Evolutionary conservation across 2,329 filamentous ascomycete genomes (phyloP).

Genomic region (Diaporthe citriasiana): DNA sequence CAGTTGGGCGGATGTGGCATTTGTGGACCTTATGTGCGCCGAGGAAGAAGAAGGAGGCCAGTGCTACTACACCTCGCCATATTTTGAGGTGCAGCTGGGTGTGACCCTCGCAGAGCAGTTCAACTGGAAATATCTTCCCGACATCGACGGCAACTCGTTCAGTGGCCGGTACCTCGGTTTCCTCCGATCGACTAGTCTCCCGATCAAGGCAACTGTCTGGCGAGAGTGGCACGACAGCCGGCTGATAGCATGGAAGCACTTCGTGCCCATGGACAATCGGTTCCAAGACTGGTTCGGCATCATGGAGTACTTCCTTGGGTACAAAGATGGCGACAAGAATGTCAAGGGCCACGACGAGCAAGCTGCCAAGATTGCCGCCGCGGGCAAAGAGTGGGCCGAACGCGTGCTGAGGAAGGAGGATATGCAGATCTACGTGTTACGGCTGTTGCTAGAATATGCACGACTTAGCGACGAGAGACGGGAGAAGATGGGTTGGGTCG

Average conservation of each 20-base stretch:
- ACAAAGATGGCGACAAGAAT: conserved; percentile 54
- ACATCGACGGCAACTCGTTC: conserved; percentile 83
- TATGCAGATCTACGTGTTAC: conserved; percentile 79
- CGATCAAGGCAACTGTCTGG: conserved; percentile 84
- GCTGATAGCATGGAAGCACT: conserved; percentile 83
- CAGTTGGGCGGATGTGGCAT: conserved; percentile 64
- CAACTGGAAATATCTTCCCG: conserved; percentile 77
- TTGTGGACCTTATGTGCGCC: conserved; percentile 68
- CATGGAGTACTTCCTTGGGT: conserved; percentile 81
- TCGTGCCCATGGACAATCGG: conserved; percentile 82
- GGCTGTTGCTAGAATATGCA: conserved; percentile 75
- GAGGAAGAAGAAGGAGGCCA: conserved; percentile 51
- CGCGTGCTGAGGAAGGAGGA: conserved; percentile 78
- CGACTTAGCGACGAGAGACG: conserved; percentile 66
- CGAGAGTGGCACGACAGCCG: conserved; percentile 85
- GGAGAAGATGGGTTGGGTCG: conserved; percentile 63
- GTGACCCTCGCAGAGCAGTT: conserved; percentile 68
- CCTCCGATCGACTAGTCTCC: conserved; percentile 76
- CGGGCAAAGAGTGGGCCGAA: conserved; percentile 78
- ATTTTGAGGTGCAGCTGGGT: conserved; percentile 58
- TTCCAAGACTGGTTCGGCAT: conserved; percentile 81
- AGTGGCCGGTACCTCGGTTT: conserved; percentile 79
- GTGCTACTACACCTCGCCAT: conserved; percentile 64
- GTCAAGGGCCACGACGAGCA: conserved; percentile 64
- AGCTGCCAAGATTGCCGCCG: conserved; percentile 74